phyloP scores from a whole-genome alignment of 176 grass and related monocot genomes.

The Guadua angustifolia region DNA sequence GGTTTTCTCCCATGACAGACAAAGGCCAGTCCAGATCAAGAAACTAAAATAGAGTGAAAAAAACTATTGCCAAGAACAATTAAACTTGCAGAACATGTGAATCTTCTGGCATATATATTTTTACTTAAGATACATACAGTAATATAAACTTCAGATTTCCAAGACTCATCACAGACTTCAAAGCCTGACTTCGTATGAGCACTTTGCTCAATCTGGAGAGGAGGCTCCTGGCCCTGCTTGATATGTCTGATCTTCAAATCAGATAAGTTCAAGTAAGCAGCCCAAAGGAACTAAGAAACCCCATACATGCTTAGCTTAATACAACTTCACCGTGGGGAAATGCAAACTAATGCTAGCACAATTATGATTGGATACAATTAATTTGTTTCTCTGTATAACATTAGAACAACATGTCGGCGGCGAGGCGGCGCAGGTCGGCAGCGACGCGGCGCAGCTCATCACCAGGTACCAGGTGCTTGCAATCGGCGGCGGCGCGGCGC shows the following conservation, averaged over 20 bases:
- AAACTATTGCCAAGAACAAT: no score
- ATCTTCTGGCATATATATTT: background rate
- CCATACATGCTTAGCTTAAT: conserved; percentile 11
- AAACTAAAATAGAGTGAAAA: no score
- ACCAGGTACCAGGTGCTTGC: no score
- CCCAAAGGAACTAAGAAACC: conserved; percentile 40
- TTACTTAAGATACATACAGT: conserved; percentile 67
- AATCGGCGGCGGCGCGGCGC: no score
- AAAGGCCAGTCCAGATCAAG: no score
- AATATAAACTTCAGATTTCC: conserved; percentile 66
- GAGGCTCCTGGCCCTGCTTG: conserved; percentile 77
- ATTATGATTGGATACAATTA: background rate
- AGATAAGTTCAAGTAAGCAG: conserved; percentile 59
- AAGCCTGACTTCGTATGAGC: conserved; percentile 67
- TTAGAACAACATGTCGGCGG: no score
- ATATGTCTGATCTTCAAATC: conserved; percentile 96
- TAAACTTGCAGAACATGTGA: conserved; percentile 36
- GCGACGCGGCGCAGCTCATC: no score
- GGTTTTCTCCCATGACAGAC: no score
- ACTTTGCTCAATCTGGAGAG: conserved; percentile 94
- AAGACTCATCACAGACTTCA: conserved; percentile 67
- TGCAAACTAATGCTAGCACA: conserved; percentile 26
- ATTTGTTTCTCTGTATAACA: no score
- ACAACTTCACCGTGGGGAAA: background rate
- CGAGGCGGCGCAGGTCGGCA: no score